Evolutionary conservation across 2,329 filamentous ascomycete species (phyloP), one percentile per base, ranked within the genome.

Genomic region (Byssothecium circinans): DNA sequence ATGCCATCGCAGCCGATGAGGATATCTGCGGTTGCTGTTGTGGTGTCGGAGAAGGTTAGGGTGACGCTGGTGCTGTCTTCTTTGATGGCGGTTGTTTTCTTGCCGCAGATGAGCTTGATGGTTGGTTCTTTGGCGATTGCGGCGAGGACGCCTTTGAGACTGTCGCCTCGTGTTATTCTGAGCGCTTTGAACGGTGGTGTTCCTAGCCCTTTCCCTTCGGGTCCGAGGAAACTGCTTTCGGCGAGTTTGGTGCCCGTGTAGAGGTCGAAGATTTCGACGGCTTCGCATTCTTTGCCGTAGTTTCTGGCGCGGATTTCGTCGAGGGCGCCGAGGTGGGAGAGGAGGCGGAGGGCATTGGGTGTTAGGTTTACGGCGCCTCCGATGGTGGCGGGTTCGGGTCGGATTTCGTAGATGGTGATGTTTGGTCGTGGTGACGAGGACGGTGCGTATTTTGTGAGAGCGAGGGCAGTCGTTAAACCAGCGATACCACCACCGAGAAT

Each of bases 351-450:
- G 3, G 77, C 72, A 56, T 87, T 87, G 0, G 84, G 82, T 0
- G 80, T 78, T 11, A 86, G 62, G 54, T 86, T 82, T 19, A 86
- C 77, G 0, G 83, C 83, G 4, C 83, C 82, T 0, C 83, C 83
- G 1, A 75, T 74, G 0, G 75, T 75, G 11, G 75, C 72, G 3
- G 75, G 72, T 27, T 67, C 57, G 2, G 73, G 66, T 1, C 77
- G 74, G 36, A 78, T 70, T 57, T 81, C 78, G 54, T 74, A 78
- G 47, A 81, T 69, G 33, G 72, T 74, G 56, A 79, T 72, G 7
- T 46, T 47, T 18, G 67, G 65, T 17, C 67, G 65, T 18, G 72
- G 61, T 25, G 61, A 55, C 22, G 60, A 63, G 20, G 62, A 36
- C 20, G 74, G 71, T 6, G 62, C 49, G 57, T 73, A 74, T 50